Evolutionary conservation across 768 basidiomycete genomes (phyloP), one percentile per base, ranked within the genome.

Genomic region (Suillus bovinus): DNA sequence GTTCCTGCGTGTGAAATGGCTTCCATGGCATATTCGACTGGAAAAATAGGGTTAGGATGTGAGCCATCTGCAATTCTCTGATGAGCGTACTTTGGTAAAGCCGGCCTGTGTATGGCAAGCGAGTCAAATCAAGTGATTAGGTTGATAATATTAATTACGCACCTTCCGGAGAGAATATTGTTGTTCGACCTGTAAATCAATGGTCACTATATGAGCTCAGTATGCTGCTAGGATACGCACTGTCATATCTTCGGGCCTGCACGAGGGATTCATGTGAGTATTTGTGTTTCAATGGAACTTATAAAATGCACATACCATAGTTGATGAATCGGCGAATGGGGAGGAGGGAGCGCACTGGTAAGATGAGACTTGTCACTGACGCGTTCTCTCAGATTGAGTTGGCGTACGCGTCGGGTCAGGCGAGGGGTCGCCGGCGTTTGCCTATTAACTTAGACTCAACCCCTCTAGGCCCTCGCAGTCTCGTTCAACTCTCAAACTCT

Each of bases 11-110:
- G 91, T 33, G 95, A 97, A 82, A 99, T 98, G 62, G 95, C 94
- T 74, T 99, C 97, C 94, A 99, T 97, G 49, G 96, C 96, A 85
- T 99, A 99, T 80, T 99, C 96, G 81, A 99, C 96, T 96, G 69
- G 54, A 36, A 53, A 58, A 44, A 66, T 60, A 49, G 60, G 33
- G 29, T 44, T 56, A 58, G 52, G 63, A 39, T 29, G 39, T 38
- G 39, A n/a, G 22, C 4, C 44, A 31, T 59, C 53, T 34, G 56
- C 22, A 6, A 24, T 14, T 31, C 49, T 42, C 57, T 53, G 59
- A 53, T 46, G 39, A 44, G 64, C 89, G 76, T 72, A 96, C 95
- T 95, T 82, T 99, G 96, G 77, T 96, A 99, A 61, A 99, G 80
- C 65, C 96, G 94, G 67, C 95, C 95, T 97, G 66, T 62, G 7